phyloP scores from a whole-genome alignment of 208 protist genomes.

The Acanthamoeba lenticulata region DNA sequence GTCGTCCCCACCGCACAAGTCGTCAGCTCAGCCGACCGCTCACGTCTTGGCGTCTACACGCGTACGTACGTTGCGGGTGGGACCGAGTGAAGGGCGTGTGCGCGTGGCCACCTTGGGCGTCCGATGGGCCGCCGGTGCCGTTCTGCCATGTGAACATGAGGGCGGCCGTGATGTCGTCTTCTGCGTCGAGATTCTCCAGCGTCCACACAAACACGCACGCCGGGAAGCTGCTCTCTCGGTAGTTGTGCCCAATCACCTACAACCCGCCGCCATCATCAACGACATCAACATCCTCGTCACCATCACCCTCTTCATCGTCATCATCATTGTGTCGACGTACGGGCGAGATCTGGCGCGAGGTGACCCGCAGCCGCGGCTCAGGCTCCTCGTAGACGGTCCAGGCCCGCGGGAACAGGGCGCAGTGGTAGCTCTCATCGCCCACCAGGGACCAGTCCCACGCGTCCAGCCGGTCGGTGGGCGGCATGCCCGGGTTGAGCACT shows the following conservation, averaged over 20 bases:
- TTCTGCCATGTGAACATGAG: conserved; percentile 87
- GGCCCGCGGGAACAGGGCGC: conserved; percentile 74
- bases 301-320: too few relatives aligned
- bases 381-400: conserved; percentile 81
- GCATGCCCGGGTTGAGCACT: conserved; percentile 53
- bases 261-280: not conserved
- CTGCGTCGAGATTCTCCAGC: conserved; percentile 67
- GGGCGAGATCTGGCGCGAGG: conserved; percentile 83
- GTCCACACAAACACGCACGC: conserved; percentile 80
- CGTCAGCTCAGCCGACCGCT: too few relatives aligned
- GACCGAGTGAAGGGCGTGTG: conserved; percentile 48
- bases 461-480: conserved; percentile 9
- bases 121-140: conserved; percentile 33
- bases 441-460: conserved; percentile 77
- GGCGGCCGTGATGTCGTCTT: conserved; percentile 66
- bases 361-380: conserved; percentile 69
- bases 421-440: conserved; percentile 68
- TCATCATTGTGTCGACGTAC: not conserved
- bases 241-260: conserved; percentile 81
- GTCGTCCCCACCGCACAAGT: not conserved
- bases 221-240: conserved; percentile 80
- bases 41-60: too few relatives aligned
- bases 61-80: not conserved
- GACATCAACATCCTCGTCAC: too few relatives aligned
- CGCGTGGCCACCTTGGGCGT: conserved; percentile 72